Base-by-base conservation (phyloP, 202 grass and related monocot species). In the Panicum virgatum region DNA sequence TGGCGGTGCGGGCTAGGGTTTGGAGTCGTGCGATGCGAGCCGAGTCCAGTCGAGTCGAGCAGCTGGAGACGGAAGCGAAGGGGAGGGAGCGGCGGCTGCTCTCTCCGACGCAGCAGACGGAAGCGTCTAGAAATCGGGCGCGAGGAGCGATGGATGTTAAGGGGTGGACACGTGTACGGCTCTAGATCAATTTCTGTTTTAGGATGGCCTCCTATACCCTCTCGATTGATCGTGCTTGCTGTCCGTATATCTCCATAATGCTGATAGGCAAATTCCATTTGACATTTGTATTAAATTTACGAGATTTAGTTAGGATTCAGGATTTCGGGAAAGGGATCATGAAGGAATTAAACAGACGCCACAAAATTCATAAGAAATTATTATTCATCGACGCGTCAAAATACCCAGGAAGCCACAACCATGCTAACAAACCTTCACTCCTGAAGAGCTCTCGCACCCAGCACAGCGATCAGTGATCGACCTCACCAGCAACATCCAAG, bases 1-100 rank as follows among this genome's bases (percentile, higher is more conserved):
- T 0, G 66, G 57, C 45, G 67, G 58, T 25, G 51, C 1, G 66
- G 59, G 60, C 32, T 91, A 88, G 85, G 93, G 90, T 92, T 92
- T 94, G 69, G 65, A 44, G 56, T 34, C 18, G 50, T 47, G 65
- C 37, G 44, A 34, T 34, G 32, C 32, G 26, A 45, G 51, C 11
- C 70, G 73, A 76, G 70, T 14, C 38, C 46, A 40, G 20, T 37
- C 48, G 72, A 85, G 38, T 53, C 76, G 58, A 74, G 53, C 26
- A 19, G 51, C 75, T 56, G 56, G 27, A 70, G 57, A 46, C 10
- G 48, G 36, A 67, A 61, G 26, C 32, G 73, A 11, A 53, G 42
- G 16, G 7, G 22, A 64, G n/a, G n/a, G n/a, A n/a, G n/a, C n/a
- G n/a, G 62, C 29, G 20, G 19, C 9, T 34, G 18, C 51, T 5